Evolutionary conservation across 768 basidiomycete species (phyloP).

Genomic region (Bullera alba): DNA sequence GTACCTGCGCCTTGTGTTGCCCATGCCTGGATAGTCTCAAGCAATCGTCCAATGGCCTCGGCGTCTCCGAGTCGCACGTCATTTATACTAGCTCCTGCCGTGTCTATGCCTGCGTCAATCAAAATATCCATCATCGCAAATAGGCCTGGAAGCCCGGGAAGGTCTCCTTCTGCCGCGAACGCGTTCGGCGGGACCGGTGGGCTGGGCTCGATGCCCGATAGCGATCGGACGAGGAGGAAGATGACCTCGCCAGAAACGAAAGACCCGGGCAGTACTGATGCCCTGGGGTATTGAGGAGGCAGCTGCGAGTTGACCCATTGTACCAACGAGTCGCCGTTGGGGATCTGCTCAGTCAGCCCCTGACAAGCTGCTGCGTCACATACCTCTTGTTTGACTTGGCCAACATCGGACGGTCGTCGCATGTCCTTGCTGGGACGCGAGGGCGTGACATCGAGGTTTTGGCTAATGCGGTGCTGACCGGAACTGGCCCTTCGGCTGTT

Average conservation of each 20-base stretch:
- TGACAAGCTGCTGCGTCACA: neutral
- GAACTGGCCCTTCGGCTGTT: conserved; percentile 5
- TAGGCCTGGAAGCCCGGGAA: conserved; percentile 78
- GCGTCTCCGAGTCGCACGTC: conserved; percentile 77
- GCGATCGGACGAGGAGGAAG: conserved; percentile 69
- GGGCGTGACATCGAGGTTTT: conserved; percentile 8
- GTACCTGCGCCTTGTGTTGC: no score
- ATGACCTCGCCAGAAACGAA: conserved; percentile 62
- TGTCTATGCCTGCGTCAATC: conserved; percentile 79
- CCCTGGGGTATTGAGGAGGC: conserved; percentile 54
- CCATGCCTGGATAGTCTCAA: conserved; percentile 50
- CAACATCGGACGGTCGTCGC: conserved; percentile 7
- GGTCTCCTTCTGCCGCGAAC: conserved; percentile 60
- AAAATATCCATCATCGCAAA: conserved; percentile 87
- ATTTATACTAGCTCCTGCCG: conserved; percentile 87
- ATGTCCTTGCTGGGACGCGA: conserved; percentile 17
- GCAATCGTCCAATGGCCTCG: conserved; percentile 70
- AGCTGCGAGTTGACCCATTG: conserved; percentile 86
- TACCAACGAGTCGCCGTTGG: conserved; percentile 38
- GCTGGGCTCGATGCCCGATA: conserved; percentile 31
- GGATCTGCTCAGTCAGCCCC: neutral
- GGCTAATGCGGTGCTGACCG: no score
- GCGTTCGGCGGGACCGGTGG: conserved; percentile 71
- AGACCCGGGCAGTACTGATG: conserved; percentile 47
- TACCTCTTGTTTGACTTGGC: neutral